Base-by-base conservation (phyloP, 2,329 filamentous ascomycete genomes). In the Hypoxylon sp. region DNA sequence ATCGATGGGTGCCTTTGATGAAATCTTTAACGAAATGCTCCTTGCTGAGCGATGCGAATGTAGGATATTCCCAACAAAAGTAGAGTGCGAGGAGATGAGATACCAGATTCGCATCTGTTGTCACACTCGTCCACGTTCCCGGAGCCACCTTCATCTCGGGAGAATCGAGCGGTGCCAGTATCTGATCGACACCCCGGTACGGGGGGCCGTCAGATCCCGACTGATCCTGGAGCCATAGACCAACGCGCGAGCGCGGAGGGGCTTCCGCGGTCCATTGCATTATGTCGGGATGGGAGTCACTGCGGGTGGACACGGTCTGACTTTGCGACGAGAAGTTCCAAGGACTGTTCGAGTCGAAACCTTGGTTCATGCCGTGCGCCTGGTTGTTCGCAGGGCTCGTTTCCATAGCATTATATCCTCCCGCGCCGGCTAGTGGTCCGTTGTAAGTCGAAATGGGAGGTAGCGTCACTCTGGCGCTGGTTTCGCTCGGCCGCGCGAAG, bases 51-150 rank as follows among this genome's bases (percentile, higher is more conserved):
- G 89, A 85, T 3, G 88, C 85, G 73, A 90, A 91, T 10, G 88
- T 91, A 2, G 89, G 87, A 70, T 92, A 90, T 63, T 89, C 85
- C 83, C 88, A 91, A 75, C 87, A 89, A 64, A 91, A 91, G 73
- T 90, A 91, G 26, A 90, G 76, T 0, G 83, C 79, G 48, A 90
- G 74, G 8, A 90, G 77, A 65, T 88, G 86, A 59, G 86, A 79
- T 1, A 90, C 83, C 24, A 90, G 79, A 10, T 71, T 74, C 10
- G 77, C 67, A 62, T 90, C 86, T 2, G 72, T 68, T 1, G 86
- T 88, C 18, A 90, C 79, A 33, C 67, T 77, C 1, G 88, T 89
- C 88, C 88, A 90, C 0, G 77, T 78, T 3, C 68, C 72, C 0
- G 77, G 67, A 0, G 79, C 74, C 0, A 76, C 70, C 60, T 77